Evolutionary conservation across 2,329 filamentous ascomycete species (phyloP).

Genomic region (Pestalotiopsis fici): DNA sequence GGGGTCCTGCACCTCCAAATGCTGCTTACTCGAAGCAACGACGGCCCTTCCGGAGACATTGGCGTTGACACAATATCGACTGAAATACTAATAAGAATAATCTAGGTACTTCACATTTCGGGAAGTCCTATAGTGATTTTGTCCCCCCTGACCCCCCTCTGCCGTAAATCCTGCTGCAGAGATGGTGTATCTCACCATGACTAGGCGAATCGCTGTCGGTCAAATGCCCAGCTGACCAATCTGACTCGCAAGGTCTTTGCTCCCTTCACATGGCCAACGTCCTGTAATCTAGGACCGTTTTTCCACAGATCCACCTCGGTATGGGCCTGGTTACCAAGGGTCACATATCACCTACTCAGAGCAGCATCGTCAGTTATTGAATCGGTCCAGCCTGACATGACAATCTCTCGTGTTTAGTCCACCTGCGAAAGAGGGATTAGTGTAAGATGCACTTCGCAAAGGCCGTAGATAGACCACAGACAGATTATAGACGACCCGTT

Average conservation of each 20-base stretch:
- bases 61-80: background rate
- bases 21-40: background rate
- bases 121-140: background rate
- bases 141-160: background rate
- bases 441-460: background rate
- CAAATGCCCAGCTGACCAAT: background rate
- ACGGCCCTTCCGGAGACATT: background rate
- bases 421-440: background rate
- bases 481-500: background rate
- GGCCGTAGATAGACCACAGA: background rate
- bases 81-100: too few relatives aligned
- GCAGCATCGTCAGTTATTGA: background rate
- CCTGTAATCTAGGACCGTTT: background rate
- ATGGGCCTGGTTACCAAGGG: background rate
- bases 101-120: background rate
- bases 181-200: background rate
- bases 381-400: background rate
- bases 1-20: background rate
- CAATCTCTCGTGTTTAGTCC: background rate
- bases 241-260: background rate
- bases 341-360: background rate
- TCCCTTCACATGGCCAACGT: background rate
- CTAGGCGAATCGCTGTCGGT: background rate
- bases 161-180: background rate
- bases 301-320: background rate